Percentiles rank a stretch among this genome's conserved stretches.
Evolutionary conservation across 2,329 filamentous ascomycete species (phyloP).

Genomic region (Colletotrichum navitas): DNA sequence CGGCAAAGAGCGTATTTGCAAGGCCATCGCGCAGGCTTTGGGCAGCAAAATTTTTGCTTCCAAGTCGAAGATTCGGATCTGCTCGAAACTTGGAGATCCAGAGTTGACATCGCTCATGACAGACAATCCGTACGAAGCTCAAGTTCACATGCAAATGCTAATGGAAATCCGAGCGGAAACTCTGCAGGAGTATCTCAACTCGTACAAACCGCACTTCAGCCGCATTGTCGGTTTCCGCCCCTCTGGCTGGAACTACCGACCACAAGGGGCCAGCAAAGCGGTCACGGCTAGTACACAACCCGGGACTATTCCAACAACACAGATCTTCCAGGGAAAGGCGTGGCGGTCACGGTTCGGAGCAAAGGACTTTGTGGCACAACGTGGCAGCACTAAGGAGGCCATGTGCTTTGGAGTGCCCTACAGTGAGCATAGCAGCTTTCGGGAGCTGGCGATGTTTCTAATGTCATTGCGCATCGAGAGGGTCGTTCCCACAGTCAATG

Average conservation of each 20-base stretch:
- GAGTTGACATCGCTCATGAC: constrained; percentile 86
- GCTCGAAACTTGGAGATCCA: constrained; percentile 85
- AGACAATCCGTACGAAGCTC: constrained; percentile 82
- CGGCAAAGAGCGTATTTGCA: constrained; percentile 95
- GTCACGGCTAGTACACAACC: constrained; percentile 68
- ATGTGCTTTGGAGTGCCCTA: constrained; percentile 96
- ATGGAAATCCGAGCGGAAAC: constrained; percentile 95
- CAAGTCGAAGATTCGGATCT: constrained; percentile 85
- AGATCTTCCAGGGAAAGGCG: constrained; percentile 68
- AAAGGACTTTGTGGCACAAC: constrained; percentile 81
- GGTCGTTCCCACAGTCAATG: constrained; percentile 94
- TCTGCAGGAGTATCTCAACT: constrained; percentile 86
- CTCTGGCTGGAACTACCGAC: constrained; percentile 93
- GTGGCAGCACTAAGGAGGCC: constrained; percentile 84
- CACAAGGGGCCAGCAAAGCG: constrained; percentile 64
- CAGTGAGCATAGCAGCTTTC: constrained; percentile 94
- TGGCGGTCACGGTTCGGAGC: constrained; percentile 84
- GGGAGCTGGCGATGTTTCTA: constrained; percentile 93
- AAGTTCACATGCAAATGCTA: constrained; percentile 97
- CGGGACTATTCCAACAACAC: constrained; percentile 61
- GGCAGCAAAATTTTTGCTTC: constrained; percentile 91
- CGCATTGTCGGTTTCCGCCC: constrained; percentile 92
- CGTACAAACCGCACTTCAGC: constrained; percentile 84
- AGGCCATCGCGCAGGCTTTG: constrained; percentile 89
- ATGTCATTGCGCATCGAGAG: constrained; percentile 89